phyloP scores from a whole-genome alignment of 1,139 yeast genomes.

The Citeromyces siamensis region DNA sequence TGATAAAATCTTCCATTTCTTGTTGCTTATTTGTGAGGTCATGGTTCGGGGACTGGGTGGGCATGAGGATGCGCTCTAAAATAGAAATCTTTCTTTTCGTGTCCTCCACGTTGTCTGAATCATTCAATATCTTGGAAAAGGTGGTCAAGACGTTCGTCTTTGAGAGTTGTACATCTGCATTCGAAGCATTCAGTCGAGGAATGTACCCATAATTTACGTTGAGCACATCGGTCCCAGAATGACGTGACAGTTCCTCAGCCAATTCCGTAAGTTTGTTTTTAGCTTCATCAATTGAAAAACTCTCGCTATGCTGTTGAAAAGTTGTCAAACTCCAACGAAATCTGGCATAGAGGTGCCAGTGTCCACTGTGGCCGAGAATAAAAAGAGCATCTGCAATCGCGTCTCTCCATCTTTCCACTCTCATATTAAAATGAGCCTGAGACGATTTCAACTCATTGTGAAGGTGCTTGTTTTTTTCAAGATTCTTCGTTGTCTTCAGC shows the following conservation, averaged over 20 bases:
- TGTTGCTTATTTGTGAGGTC: constrained; percentile 20
- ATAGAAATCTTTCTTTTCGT: constrained; percentile 32
- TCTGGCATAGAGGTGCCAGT: constrained; percentile 1
- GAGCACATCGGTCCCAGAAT: constrained; percentile 7
- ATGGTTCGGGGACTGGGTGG: constrained; percentile 6
- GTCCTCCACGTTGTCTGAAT: constrained; percentile 19
- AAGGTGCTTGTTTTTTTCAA: constrained; percentile 14
- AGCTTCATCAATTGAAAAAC: not conserved
- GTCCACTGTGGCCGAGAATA: not conserved
- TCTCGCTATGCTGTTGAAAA: not conserved
- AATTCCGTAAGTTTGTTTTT: constrained; percentile 5
- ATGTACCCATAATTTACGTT: constrained; percentile 42
- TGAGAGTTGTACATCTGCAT: constrained; percentile 50
- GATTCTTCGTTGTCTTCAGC: constrained; percentile 18
- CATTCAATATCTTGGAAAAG: constrained; percentile 44
- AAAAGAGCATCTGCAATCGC: constrained; percentile 10
- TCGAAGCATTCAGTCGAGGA: constrained; percentile 39
- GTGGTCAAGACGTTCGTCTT: constrained; percentile 55
- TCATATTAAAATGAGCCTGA: constrained; percentile 9
- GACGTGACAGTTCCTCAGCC: constrained; percentile 8
- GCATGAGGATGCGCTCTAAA: constrained; percentile 38
- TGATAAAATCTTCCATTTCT: constrained; percentile 49
- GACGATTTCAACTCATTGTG: constrained; percentile 22
- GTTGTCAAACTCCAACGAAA: constrained; percentile 5
- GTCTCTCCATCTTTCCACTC: constrained; percentile 20